Evolutionary conservation across 371 early-diverging fungal genomes (phyloP).

Genomic region (Blakeslea trispora): DNA sequence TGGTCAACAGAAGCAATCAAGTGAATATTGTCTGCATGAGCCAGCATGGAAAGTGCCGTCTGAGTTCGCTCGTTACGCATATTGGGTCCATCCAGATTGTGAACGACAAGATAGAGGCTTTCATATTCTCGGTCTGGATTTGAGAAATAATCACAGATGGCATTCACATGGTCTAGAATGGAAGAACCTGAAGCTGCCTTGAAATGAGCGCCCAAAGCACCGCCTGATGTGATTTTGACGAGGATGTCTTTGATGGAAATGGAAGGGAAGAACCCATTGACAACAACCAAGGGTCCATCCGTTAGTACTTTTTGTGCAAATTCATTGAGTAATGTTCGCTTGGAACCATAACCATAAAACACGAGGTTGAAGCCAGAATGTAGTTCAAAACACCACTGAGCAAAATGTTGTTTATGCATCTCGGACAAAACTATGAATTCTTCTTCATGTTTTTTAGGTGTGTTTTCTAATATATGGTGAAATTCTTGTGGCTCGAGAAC

Average conservation of each 20-base stretch:
- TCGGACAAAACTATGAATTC: slow-evolving; percentile 57
- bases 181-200: slow-evolving; percentile 39
- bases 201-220: slow-evolving; percentile 27
- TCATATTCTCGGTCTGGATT: slow-evolving; percentile 45
- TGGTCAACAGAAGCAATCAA: slow-evolving; percentile 90
- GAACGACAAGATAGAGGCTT: slow-evolving; percentile 76
- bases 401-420: slow-evolving; percentile 67
- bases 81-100: slow-evolving; percentile 88
- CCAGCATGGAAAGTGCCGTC: slow-evolving; percentile 65
- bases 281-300: slow-evolving; percentile 70
- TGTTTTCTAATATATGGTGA: slow-evolving; percentile 44
- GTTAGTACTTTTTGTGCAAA: slow-evolving; percentile 64
- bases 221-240: slow-evolving; percentile 54
- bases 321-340: slow-evolving; percentile 69
- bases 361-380: slow-evolving; percentile 75
- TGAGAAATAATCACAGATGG: slow-evolving; percentile 67
- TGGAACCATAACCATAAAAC: slow-evolving; percentile 92
- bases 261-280: slow-evolving; percentile 87
- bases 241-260: slow-evolving; percentile 74
- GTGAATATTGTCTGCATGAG: slow-evolving; percentile 66
- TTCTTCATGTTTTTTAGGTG: slow-evolving; percentile 59
- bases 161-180: slow-evolving; percentile 65
- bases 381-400: slow-evolving; percentile 87
- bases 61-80: slow-evolving; percentile 78
- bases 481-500: slow-evolving; percentile 68